Percentiles rank a stretch among this genome's conserved stretches.
Conservation (phyloP, 345 rosid species). For the Syzygium grande region DNA sequence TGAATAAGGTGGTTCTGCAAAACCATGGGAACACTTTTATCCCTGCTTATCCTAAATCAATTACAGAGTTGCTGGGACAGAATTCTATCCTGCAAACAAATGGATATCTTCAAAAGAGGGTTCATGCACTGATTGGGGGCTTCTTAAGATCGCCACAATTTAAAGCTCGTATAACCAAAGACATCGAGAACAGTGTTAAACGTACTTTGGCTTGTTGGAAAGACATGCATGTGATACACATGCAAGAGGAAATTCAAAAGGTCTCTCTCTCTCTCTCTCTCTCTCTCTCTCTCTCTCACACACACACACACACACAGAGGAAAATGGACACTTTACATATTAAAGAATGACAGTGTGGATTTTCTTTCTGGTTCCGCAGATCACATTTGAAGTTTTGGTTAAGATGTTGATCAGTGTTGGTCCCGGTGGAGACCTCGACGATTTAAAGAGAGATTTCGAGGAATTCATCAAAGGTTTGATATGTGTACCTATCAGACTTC, state of each 20-base stretch:
- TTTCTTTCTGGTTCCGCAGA: slow-evolving; percentile 23
- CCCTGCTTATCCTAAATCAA: slow-evolving; percentile 90
- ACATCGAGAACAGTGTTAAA: slow-evolving; percentile 50
- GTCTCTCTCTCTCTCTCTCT: slow-evolving; percentile 18
- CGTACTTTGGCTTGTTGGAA: slow-evolving; percentile 56
- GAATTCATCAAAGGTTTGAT: slow-evolving; percentile 88
- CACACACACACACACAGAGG: background rate
- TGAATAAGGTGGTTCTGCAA: slow-evolving; percentile 81
- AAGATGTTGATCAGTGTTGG: slow-evolving; percentile 62
- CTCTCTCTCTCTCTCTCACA: background rate
- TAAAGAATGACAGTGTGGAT: background rate
- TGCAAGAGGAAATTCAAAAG: slow-evolving; percentile 75
- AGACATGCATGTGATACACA: slow-evolving; percentile 25
- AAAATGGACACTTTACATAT: background rate
- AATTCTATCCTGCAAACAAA: slow-evolving; percentile 74
- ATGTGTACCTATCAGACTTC: slow-evolving; percentile 82
- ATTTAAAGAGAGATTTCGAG: slow-evolving; percentile 58
- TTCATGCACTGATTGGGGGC: slow-evolving; percentile 68
- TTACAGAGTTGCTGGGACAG: slow-evolving; percentile 58
- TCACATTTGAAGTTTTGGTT: slow-evolving; percentile 65
- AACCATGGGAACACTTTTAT: slow-evolving; percentile 71
- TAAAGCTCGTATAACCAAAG: slow-evolving; percentile 50
- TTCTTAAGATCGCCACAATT: slow-evolving; percentile 76
- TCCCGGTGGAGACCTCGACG: slow-evolving; percentile 64
- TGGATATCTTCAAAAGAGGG: slow-evolving; percentile 61